Evolutionary conservation across 805 yeast genomes (phyloP), one percentile per base, ranked within the genome.

Genomic region (Nakazawaea peltata): DNA sequence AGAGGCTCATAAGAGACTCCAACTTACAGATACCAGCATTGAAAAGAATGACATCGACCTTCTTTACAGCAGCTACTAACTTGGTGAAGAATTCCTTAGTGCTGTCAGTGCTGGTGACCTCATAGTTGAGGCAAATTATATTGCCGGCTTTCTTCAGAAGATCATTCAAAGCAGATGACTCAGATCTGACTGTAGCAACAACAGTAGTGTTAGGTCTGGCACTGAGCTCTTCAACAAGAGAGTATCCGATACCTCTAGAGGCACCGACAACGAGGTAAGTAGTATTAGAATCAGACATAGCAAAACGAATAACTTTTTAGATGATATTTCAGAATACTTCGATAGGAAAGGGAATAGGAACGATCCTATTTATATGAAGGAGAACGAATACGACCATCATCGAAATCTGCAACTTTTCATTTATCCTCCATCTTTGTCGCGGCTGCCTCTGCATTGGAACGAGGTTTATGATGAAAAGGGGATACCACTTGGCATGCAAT

Each of bases 241-340:
- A 51, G 14, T 50, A 50, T 4, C 71, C 71, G 33, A 67, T 56
- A 4, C 70, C 71, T 37, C 64, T 51, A 16, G 65, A 60, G 16
- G 65, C 64, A 11, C 73, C 71, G 2, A 67, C 56, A n/a, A 65
- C 43, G 4, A 65, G 45, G 44, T 60, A 60, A 24, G 40, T 34
- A 15, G 30, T 44, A 18, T 7, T 27, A n/a, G 28, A 12, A 45
- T 37, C 31, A 46, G 23, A n/a, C n/a, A n/a, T n/a, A n/a, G n/a
- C n/a, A n/a, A n/a, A n/a, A n/a, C n/a, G n/a, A n/a, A n/a, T n/a
- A n/a, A n/a, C n/a, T n/a, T n/a, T n/a, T n/a, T n/a, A n/a, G n/a
- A n/a, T n/a, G n/a, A n/a, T n/a, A n/a, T n/a, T n/a, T n/a, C n/a
- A n/a, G n/a, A n/a, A n/a, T n/a, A n/a, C n/a, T n/a, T n/a, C n/a